Evolutionary conservation across 1,284 basidiomycete species (phyloP), one percentile per base, ranked within the genome.

Genomic region (Moesziomyces antarcticus): DNA sequence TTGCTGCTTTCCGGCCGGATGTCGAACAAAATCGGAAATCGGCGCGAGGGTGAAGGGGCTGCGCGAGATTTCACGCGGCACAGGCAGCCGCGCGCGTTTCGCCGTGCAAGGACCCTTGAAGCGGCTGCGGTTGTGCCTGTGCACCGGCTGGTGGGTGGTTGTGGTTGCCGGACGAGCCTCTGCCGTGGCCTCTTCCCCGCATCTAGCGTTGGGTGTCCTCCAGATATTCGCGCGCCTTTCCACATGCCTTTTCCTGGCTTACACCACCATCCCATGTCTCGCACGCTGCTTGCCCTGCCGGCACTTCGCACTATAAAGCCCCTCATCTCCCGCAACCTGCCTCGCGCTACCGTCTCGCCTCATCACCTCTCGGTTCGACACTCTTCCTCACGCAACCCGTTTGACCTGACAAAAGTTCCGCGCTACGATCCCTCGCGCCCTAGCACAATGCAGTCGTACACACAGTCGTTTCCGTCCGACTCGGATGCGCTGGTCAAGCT

Each of bases 391-490:
- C 56, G 62, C 9, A 16, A 11, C 11, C 42, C 21, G 1, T 71
- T 71, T 18, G 54, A 71, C 10, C 9, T 59, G 5, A n/a, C 45
- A 20, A 56, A 57, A 24, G 35, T 65, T 2, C 70, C 58, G 16
- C 40, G 48, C 13, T 67, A 56, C 59, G 30, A 59, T 35, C 42
- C 54, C 18, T 21, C 11, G 7, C 52, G 51, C 0, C 18, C 10
- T 5, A 8, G 40, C 8, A 11, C 14, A 2, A 73, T 73, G 70
- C 33, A 69, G 41, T 74, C 71, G 16, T 75, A 75, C 57, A 57
- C 67, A 7, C 49, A 51, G 14, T 16, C 41, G 20, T 75, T 71
- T 21, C 72, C 72, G 1, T 45, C 60, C 22, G 35, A 48, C 3
- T 33, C 44, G 0, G 33, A 51, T 2, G 45, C 75, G 0, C 48